Conservation (phyloP, 2,329 filamentous ascomycete species). For the Neospermospora avenae region DNA sequence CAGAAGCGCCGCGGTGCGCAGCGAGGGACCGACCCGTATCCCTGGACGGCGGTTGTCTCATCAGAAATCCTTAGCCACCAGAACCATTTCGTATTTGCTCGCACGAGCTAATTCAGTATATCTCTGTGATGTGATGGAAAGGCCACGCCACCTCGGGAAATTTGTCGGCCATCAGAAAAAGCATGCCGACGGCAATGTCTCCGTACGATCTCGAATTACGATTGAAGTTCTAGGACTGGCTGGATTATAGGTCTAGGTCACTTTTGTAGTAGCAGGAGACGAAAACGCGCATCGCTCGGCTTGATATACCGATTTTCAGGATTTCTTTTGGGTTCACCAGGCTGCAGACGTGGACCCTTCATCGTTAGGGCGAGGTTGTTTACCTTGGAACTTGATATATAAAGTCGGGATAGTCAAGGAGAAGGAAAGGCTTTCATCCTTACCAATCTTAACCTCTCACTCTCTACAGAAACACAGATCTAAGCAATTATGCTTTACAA, state of each 20-base stretch:
- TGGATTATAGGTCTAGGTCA: not conserved
- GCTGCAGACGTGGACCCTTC: no score
- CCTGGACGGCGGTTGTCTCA: not conserved
- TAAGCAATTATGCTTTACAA: constrained; percentile 7
- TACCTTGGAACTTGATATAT: not conserved
- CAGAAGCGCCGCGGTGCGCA: not conserved
- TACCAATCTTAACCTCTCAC: not conserved
- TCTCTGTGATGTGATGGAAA: not conserved
- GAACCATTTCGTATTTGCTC: not conserved
- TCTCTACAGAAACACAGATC: not conserved
- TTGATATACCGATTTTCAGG: not conserved
- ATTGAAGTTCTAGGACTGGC: constrained; percentile 2
- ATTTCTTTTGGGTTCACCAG: not conserved
- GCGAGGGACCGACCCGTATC: not conserved
- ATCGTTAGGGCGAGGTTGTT: not conserved
- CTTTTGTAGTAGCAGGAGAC: not conserved
- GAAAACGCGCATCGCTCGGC: not conserved
- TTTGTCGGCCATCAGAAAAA: not conserved
- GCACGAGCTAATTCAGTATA: not conserved
- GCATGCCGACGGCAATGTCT: not conserved
- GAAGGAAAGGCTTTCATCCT: not conserved
- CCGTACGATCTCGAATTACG: not conserved
- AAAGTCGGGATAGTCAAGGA: not conserved
- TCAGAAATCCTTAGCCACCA: not conserved
- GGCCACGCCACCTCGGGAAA: not conserved